phyloP scores from a whole-genome alignment of 306 rosid species.

The Quercus robur region DNA sequence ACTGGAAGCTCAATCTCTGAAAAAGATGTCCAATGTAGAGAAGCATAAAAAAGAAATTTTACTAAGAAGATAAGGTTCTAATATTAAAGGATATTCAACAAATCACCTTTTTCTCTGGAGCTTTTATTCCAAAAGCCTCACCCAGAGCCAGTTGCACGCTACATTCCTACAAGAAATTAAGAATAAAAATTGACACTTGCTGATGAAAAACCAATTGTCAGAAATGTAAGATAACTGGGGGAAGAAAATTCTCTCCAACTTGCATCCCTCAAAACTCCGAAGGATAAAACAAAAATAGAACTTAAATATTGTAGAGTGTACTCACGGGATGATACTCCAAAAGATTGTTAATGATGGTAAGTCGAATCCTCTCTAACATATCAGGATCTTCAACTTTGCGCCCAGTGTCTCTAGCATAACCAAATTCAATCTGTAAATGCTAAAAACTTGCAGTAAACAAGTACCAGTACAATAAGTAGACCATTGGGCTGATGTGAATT shows the following conservation, averaged over 20 bases:
- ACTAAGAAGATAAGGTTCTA: not conserved
- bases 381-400: constrained; percentile 98
- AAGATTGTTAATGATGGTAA: constrained; percentile 86
- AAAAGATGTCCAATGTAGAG: not conserved
- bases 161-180: constrained; percentile 59
- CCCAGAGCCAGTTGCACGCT: constrained; percentile 91
- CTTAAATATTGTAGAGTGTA: not conserved
- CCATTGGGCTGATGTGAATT: not conserved
- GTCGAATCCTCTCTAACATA: constrained; percentile 89
- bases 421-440: constrained; percentile 30
- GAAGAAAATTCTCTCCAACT: constrained; percentile 3
- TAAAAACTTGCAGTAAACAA: constrained; percentile 13
- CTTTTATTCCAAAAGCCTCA: constrained; percentile 90
- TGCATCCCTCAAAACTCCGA: constrained; percentile 16
- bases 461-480: not conserved
- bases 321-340: constrained; percentile 95
- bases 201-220: not conserved
- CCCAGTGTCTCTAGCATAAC: constrained; percentile 66
- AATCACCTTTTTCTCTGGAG: constrained; percentile 83
- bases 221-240: constrained; percentile 1
- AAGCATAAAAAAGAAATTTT: not conserved
- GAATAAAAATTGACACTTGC: constrained; percentile 11
- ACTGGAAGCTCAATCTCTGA: not conserved
- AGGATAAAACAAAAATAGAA: constrained; percentile 1
- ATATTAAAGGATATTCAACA: constrained; percentile 15